Evolutionary conservation across 805 yeast genomes (phyloP).

Genomic region (Saturnispora sanitii): DNA sequence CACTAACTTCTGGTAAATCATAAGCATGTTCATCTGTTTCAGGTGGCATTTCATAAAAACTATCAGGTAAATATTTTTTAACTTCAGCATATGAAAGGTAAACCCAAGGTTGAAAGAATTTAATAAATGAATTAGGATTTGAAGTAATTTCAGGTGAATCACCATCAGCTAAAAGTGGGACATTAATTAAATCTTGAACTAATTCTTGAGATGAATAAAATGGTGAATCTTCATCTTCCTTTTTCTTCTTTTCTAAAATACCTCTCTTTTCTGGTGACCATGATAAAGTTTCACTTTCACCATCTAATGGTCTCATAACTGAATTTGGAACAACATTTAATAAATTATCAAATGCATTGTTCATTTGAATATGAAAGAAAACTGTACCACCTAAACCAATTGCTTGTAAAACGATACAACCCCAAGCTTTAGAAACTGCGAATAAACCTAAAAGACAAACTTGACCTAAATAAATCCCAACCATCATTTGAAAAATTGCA

Average conservation of each 20-base stretch:
- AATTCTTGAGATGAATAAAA: constrained; percentile 6
- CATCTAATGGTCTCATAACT: constrained; percentile 70
- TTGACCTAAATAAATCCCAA: constrained; percentile 83
- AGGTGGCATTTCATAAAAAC: constrained; percentile 40
- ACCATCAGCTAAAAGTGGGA: constrained; percentile 69
- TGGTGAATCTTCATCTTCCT: constrained; percentile 7
- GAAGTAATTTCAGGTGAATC: constrained; percentile 22
- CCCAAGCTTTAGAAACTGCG: constrained; percentile 91
- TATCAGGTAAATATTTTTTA: constrained; percentile 47
- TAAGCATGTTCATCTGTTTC: constrained; percentile 54
- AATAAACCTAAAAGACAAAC: constrained; percentile 78
- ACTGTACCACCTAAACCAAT: constrained; percentile 55
- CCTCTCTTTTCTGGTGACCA: constrained; percentile 21
- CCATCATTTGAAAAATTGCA: constrained; percentile 79
- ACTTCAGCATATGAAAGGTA: constrained; percentile 41
- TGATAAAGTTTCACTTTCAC: constrained; percentile 54
- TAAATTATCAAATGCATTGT: constrained; percentile 55
- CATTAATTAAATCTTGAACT: constrained; percentile 14
- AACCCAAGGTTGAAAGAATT: constrained; percentile 47
- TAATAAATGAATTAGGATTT: constrained; percentile 19
- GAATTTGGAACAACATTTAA: constrained; percentile 54
- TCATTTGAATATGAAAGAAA: constrained; percentile 58
- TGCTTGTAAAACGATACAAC: constrained; percentile 72
- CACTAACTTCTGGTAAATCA: constrained; percentile 63
- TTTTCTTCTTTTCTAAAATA: too few species aligned